A percentile compares a stretch with the other conserved stretches of the same genome.
Conservation (phyloP, 164 flowering plant genomes). For the Berberis thunbergii region DNA sequence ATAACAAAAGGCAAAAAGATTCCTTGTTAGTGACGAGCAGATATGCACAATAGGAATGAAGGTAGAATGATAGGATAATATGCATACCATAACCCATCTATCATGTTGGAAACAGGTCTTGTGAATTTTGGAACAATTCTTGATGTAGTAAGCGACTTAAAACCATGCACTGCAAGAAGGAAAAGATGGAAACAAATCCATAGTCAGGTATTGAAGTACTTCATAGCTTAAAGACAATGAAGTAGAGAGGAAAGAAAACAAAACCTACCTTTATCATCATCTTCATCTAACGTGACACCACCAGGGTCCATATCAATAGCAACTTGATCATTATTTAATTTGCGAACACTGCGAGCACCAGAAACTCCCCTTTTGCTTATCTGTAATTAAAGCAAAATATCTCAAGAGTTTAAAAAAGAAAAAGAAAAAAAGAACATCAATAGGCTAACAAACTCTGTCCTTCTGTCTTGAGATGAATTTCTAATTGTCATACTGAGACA, state of each 20-base stretch:
- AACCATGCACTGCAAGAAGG: slow-evolving; percentile 62
- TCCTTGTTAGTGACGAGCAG: background rate
- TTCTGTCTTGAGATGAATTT: background rate
- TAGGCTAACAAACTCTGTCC: background rate
- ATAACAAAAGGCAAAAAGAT: slow-evolving; percentile 7
- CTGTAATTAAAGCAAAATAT: slow-evolving; percentile 23
- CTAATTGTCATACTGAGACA: too few relatives aligned
- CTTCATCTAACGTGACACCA: slow-evolving; percentile 47
- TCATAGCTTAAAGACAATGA: background rate
- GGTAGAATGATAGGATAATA: background rate
- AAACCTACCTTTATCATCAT: slow-evolving; percentile 83
- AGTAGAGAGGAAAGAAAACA: background rate
- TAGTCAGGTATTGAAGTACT: background rate
- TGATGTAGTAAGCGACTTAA: slow-evolving; percentile 86
- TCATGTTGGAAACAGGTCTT: slow-evolving; percentile 72
- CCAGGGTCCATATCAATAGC: slow-evolving; percentile 67
- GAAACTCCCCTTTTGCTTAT: slow-evolving; percentile 51
- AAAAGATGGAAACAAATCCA: background rate
- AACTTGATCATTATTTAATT: slow-evolving; percentile 79
- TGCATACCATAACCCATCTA: slow-evolving; percentile 89
- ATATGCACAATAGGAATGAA: background rate
- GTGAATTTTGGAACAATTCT: slow-evolving; percentile 82
- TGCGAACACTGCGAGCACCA: slow-evolving; percentile 66
- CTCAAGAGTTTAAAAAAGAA: background rate
- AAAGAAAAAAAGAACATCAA: background rate